Percentiles rank a stretch among this genome's conserved stretches.
Evolutionary conservation across 2,329 filamentous ascomycete genomes (phyloP).

Genomic region (Alternaria triticimaculans): DNA sequence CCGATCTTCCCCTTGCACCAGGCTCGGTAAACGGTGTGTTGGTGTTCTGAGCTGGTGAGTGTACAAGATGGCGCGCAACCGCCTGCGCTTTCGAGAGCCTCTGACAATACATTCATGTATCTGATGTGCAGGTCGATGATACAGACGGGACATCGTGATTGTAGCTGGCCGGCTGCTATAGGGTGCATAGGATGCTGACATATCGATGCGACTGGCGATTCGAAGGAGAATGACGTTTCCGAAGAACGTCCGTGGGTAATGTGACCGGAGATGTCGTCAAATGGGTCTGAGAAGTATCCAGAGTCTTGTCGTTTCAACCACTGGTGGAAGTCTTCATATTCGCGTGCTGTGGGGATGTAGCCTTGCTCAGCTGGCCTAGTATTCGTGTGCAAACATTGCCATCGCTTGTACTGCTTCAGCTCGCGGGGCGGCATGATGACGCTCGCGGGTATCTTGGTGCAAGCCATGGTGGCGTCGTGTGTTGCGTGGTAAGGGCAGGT

Average conservation of each 20-base stretch:
- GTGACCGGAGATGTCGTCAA: slow-evolving; percentile 32
- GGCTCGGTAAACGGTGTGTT: slow-evolving; percentile 30
- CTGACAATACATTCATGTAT: slow-evolving; percentile 34
- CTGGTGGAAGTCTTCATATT: slow-evolving; percentile 39
- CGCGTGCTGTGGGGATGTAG: slow-evolving; percentile 31
- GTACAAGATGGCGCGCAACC: slow-evolving; percentile 28
- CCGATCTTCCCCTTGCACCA: slow-evolving; percentile 34
- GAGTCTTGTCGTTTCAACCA: slow-evolving; percentile 41
- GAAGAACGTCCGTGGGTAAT: slow-evolving; percentile 9
- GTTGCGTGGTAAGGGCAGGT: neutral
- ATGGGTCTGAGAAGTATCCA: slow-evolving; percentile 39
- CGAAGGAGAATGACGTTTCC: neutral
- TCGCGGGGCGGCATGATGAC: slow-evolving; percentile 33
- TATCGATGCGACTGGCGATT: slow-evolving; percentile 21
- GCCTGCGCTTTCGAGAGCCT: slow-evolving; percentile 27
- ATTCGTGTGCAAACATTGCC: slow-evolving; percentile 33
- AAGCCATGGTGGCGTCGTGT: slow-evolving; percentile 1
- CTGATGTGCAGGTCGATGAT: slow-evolving; percentile 32
- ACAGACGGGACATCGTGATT: slow-evolving; percentile 37
- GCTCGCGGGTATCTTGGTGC: slow-evolving; percentile 28
- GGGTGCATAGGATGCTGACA: slow-evolving; percentile 37
- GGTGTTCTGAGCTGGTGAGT: slow-evolving; percentile 28
- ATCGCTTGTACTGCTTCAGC: slow-evolving; percentile 37
- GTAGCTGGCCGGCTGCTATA: slow-evolving; percentile 11
- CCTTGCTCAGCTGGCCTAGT: slow-evolving; percentile 25